Base-by-base conservation (phyloP, 2,329 filamentous ascomycete species). In the Calonectria fujianensis region DNA sequence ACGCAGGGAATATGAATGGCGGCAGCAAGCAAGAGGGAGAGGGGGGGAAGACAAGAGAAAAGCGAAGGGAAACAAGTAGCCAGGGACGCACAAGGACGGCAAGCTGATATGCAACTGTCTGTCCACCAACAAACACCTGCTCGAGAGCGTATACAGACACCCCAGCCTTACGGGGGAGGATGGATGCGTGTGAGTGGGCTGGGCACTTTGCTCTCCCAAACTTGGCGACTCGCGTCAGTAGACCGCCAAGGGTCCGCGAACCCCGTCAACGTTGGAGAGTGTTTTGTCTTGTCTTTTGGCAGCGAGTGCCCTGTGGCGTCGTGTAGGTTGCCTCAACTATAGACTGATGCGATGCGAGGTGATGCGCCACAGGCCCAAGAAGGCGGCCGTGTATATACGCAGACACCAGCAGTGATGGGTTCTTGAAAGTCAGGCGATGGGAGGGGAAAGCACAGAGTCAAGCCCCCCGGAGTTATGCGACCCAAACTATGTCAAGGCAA, bases 221-320 rank as follows among this genome's bases (percentile, higher is more conserved):
- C 48, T 68, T 45, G 64, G 69, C 63, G 70, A 75, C 52, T 72
- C 63, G 63, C 37, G 51, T 73, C 54, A 75, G 65, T 54, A 70
- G 54, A 65, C n/a, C 45, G 54, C 66, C 37, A 52, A 50, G 59
- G 75, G 39, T 48, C 37, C 61, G 39, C 59, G 51, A 67, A 39
- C 57, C 35, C 35, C 35, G 37, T 63, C 24, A 37, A 35, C 9
- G 39, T 37, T 41, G 57, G 8, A 57, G 35, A 39, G 57, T 27
- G 27, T 41, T 24, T 18, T 63, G 57, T 41, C 11, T 20, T 63
- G 37, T 63, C 39, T 18, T 18, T 39, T 63, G 14, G 35, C 14
- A 41, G 37, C 45, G 45, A 48, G 35, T 8, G 18, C 11, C 3
- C 35, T 63, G 16, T 63, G 35, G 35, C 57, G 32, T 39, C 41